Percentiles rank a stretch among this genome's conserved stretches.
Conservation (phyloP, 1,139 yeast species). For the Saccharomycopsis phalli region DNA sequence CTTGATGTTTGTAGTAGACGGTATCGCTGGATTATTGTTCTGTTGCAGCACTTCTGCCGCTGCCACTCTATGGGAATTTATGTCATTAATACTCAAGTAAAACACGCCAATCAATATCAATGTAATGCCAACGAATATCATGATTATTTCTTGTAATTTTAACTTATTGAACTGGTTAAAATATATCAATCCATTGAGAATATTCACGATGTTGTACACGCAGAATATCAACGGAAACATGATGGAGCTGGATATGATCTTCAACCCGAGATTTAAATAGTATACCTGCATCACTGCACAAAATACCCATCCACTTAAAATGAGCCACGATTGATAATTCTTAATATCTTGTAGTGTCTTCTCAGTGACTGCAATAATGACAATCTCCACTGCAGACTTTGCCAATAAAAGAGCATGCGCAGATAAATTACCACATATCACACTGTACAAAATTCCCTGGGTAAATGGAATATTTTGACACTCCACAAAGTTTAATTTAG, state of each 20-base stretch:
- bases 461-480: slow-evolving; percentile 10
- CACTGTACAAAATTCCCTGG: slow-evolving; percentile 56
- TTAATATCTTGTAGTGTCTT: slow-evolving; percentile 23
- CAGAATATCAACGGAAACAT: slow-evolving; percentile 82
- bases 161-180: slow-evolving; percentile 43
- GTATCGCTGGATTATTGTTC: neutral
- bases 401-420: slow-evolving; percentile 84
- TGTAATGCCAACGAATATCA: slow-evolving; percentile 43
- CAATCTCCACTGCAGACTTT: slow-evolving; percentile 68
- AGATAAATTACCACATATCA: slow-evolving; percentile 68
- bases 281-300: slow-evolving; percentile 70
- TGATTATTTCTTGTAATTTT: slow-evolving; percentile 30
- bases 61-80: neutral
- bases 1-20: neutral
- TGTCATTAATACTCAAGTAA: slow-evolving; percentile 33
- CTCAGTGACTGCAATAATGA: slow-evolving; percentile 38
- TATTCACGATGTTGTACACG: slow-evolving; percentile 67
- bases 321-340: slow-evolving; percentile 27
- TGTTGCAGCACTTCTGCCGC: neutral
- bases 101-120: slow-evolving; percentile 47
- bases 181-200: slow-evolving; percentile 64
- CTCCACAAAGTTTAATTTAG: slow-evolving; percentile 19
- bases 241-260: slow-evolving; percentile 65
- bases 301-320: slow-evolving; percentile 50
- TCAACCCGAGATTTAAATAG: slow-evolving; percentile 66